Base-by-base conservation (phyloP, 345 rosid genomes). In the Erysimum cheiranthoides region DNA sequence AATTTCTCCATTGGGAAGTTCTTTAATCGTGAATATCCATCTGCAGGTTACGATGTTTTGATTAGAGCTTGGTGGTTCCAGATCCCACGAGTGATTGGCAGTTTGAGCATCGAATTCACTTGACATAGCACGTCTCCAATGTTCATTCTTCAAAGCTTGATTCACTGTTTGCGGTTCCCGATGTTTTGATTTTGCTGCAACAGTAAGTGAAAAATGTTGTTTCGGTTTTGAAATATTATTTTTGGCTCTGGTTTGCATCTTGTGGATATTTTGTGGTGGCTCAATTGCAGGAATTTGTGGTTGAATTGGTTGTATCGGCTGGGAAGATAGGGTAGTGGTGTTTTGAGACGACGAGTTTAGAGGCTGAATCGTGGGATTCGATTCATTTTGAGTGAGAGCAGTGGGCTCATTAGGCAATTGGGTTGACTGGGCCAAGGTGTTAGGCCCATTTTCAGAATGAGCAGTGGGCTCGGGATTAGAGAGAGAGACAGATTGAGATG, bases 61-160 rank as follows among this genome's bases (percentile, higher is more conserved):
- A 0, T 5, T 8, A 0, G 32, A 0, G 0, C 9, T 3, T 0
- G 50, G 50, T 14, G 49, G 49, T 0, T n/a, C 50, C 0, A 45
- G 3, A n/a, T 45, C 50, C 50, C 50, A 45, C 0, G 50, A 2
- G 3, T 45, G 50, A 6, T 45, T 45, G 18, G n/a, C n/a, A 8
- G 18, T 11, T 11, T 36, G 40, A 0, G 40, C 45, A 12, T 11
- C 45, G 3, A 9, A 43, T 43, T 43, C 49, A 0, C 5, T 5
- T 2, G 6, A 43, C 49, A 43, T 13, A 3, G 49, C 5, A 5
- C 6, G 2, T 4, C 8, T 8, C 21, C 50, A n/a, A 4, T 5
- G 2, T 4, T 45, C 3, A 45, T 45, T 21, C 2, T 45, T 45
- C 0, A 45, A 2, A 1, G 50, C 50, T 5, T 45, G 50, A 0